phyloP scores from a whole-genome alignment of 1,139 yeast genomes.

The Hyphopichia burtonii region DNA sequence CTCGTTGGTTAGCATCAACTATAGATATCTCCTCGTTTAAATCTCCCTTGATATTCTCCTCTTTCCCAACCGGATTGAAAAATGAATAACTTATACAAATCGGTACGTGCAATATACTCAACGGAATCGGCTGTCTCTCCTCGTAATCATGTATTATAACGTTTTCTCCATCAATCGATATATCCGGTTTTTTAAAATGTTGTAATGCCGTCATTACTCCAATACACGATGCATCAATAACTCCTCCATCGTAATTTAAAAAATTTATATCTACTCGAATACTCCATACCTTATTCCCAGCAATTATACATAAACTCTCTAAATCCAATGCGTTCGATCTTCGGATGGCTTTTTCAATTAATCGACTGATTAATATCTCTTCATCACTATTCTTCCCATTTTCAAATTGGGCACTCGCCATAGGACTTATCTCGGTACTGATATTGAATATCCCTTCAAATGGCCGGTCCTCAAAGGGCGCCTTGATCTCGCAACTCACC shows the following conservation, averaged over 20 bases:
- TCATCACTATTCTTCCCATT: constrained; percentile 70
- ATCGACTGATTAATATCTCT: constrained; percentile 73
- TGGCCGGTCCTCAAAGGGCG: constrained; percentile 89
- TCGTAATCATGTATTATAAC: constrained; percentile 65
- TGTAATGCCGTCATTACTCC: constrained; percentile 86
- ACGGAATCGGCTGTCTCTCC: constrained; percentile 84
- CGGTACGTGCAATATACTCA: constrained; percentile 86
- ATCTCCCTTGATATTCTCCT: constrained; percentile 68
- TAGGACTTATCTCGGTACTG: constrained; percentile 81
- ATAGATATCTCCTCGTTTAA: constrained; percentile 57
- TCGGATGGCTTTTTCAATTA: constrained; percentile 87
- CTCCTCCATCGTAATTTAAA: constrained; percentile 86
- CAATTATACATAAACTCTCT: constrained; percentile 85
- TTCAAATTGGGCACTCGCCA: constrained; percentile 86
- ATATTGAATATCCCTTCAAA: constrained; percentile 88
- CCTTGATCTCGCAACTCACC: constrained; percentile 74
- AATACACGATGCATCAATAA: constrained; percentile 85
- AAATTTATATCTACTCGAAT: constrained; percentile 87
- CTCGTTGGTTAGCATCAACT: constrained; percentile 75
- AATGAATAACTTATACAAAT: constrained; percentile 88
- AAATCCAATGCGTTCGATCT: constrained; percentile 88
- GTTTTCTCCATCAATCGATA: constrained; percentile 67
- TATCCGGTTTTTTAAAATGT: constrained; percentile 83
- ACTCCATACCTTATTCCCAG: constrained; percentile 90
- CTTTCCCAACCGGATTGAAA: constrained; percentile 64